phyloP scores from a whole-genome alignment of 176 grass and related monocot genomes.

The Pontederia paniculata region DNA sequence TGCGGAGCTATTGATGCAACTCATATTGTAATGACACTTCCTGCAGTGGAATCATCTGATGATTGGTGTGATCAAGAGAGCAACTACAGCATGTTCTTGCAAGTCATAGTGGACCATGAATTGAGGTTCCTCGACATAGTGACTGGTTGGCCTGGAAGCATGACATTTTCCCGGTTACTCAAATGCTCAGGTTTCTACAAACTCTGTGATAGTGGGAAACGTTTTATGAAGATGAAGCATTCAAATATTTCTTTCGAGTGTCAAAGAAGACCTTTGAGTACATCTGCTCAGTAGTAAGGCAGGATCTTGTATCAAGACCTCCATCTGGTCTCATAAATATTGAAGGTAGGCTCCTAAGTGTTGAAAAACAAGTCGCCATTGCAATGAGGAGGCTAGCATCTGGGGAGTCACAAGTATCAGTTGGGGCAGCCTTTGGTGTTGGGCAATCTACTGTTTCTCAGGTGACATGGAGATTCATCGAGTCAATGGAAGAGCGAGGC shows the following conservation, averaged over 20 bases:
- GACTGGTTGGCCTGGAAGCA: conserved; percentile 83
- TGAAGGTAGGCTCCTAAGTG: too few relatives aligned
- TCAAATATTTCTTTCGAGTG: conserved; percentile 93
- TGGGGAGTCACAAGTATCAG: too few relatives aligned
- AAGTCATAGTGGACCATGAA: conserved; percentile 80
- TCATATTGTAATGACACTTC: conserved; percentile 89
- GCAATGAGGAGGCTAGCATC: too few relatives aligned
- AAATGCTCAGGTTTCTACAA: conserved; percentile 71
- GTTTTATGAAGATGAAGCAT: conserved; percentile 75
- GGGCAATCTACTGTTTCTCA: too few relatives aligned
- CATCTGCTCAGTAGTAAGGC: too few relatives aligned
- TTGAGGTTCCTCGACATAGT: conserved; percentile 93
- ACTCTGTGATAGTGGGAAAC: conserved; percentile 51
- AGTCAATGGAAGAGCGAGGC: too few relatives aligned
- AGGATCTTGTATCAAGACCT: too few relatives aligned
- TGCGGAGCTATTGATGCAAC: conserved; percentile 87
- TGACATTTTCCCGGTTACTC: conserved; percentile 64
- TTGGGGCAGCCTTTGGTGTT: too few relatives aligned
- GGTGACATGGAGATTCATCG: too few relatives aligned
- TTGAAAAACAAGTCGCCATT: too few relatives aligned
- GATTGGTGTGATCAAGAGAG: conserved; percentile 66
- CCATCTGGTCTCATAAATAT: too few relatives aligned
- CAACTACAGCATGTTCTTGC: conserved; percentile 96
- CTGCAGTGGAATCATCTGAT: conserved; percentile 75
- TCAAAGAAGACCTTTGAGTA: too few relatives aligned